Percentiles rank a stretch among this genome's conserved stretches.
These are phyloP conservation scores for Ceratocystis eucalypticola DNA, from an alignment of 2,329 filamentous ascomycete species.

Conservation along the genomic window DNA sequence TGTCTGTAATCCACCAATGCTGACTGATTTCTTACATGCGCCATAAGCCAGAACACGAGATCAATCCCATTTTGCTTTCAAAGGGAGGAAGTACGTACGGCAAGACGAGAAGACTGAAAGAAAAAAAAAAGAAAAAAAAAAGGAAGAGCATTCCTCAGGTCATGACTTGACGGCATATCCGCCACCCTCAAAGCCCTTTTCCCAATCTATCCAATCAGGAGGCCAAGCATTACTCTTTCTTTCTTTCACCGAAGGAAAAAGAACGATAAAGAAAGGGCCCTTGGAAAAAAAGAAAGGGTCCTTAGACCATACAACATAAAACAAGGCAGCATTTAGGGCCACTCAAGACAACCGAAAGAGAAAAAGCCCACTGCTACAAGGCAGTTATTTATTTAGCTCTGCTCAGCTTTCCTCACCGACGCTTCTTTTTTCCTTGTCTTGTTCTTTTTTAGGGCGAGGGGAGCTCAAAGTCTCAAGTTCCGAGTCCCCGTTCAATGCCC, in stretches of 20 bases:
- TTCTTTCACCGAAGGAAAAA: neutral
- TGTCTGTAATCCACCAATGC: neutral
- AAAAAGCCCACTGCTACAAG: neutral
- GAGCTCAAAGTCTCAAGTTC: no score
- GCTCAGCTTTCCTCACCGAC: neutral
- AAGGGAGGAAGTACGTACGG: neutral
- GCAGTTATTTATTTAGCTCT: neutral
- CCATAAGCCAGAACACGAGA: neutral
- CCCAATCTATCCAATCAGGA: neutral
- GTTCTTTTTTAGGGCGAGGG: no score
- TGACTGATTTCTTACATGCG: neutral
- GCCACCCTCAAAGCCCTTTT: neutral
- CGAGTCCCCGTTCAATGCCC: neutral
- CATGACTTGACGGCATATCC: conserved; percentile 4
- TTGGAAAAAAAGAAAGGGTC: neutral
- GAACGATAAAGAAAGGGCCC: neutral
- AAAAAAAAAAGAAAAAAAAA: neutral
- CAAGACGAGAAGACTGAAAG: neutral
- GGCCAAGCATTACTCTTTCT: neutral
- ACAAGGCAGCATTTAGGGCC: neutral
- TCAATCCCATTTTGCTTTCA: neutral
- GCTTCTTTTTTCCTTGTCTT: no score
- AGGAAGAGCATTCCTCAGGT: neutral
- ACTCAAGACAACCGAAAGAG: neutral
- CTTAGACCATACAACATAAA: neutral